Evolutionary conservation across 2,329 filamentous ascomycete genomes (phyloP).

Genomic region (Capronia epimyces): DNA sequence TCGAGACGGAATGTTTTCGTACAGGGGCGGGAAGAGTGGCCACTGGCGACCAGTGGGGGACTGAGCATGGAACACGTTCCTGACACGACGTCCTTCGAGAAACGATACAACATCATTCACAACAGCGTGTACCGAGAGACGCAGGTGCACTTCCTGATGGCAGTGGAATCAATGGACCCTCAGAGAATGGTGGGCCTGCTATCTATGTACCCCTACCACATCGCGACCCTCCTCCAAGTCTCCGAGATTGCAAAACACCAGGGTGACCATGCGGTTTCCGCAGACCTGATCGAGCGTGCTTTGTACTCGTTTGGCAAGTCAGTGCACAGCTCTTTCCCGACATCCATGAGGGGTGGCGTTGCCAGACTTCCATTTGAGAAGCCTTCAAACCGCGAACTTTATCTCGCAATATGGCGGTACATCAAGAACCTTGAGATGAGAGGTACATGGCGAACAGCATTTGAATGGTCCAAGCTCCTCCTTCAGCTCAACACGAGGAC

Average conservation of each 20-base stretch:
- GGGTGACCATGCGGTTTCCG: conserved; percentile 76
- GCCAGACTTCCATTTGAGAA: conserved; percentile 74
- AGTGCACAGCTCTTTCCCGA: conserved; percentile 73
- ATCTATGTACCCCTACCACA: conserved; percentile 74
- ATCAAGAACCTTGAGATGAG: conserved; percentile 79
- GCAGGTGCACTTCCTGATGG: conserved; percentile 69
- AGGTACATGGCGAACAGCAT: conserved; percentile 86
- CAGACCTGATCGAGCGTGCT: conserved; percentile 82
- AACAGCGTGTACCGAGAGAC: conserved; percentile 66
- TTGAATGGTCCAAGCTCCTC: conserved; percentile 88
- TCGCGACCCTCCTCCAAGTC: conserved; percentile 88
- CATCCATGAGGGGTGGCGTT: conserved; percentile 68
- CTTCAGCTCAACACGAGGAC: conserved; percentile 63
- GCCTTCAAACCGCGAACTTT: conserved; percentile 87
- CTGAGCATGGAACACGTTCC: conserved; percentile 70
- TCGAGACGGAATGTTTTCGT: conserved; percentile 76
- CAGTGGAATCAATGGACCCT: conserved; percentile 78
- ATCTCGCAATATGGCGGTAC: conserved; percentile 84
- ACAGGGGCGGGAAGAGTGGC: conserved; percentile 83
- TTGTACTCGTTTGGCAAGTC: conserved; percentile 91
- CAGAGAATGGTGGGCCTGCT: conserved; percentile 74
- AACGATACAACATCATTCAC: conserved; percentile 74
- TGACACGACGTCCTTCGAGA: conserved; percentile 53
- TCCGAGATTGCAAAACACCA: conserved; percentile 89
- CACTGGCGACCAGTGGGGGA: conserved; percentile 69